Evolutionary conservation across 2,329 filamentous ascomycete species (phyloP).

Genomic region (Orbilia blumenaviensis): DNA sequence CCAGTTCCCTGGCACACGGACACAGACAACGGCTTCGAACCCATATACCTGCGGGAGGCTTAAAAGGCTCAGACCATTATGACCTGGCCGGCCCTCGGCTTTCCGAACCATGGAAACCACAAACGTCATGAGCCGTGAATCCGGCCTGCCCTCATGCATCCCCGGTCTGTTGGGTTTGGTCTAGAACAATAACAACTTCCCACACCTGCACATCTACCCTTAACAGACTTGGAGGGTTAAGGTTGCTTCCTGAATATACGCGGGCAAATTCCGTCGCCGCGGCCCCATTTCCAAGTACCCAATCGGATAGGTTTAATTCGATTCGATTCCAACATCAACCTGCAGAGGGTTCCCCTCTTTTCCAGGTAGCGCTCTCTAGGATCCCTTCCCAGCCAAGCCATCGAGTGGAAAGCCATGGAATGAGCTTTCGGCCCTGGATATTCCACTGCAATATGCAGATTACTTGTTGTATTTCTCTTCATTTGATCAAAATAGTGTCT

Average conservation of each 20-base stretch:
- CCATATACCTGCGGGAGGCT: not conserved
- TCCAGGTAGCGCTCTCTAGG: not conserved
- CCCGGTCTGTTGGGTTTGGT: not conserved
- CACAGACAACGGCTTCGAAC: not conserved
- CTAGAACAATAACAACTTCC: constrained; percentile 7
- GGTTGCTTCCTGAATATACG: not conserved
- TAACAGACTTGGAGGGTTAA: not conserved
- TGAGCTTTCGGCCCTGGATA: not conserved
- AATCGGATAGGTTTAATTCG: constrained; percentile 19
- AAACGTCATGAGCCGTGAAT: not conserved
- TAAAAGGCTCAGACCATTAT: constrained; percentile 7
- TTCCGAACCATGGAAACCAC: not conserved
- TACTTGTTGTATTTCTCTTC: not conserved
- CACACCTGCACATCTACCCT: too few relatives aligned
- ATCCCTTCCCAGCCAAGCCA: not conserved
- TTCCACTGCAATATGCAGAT: not conserved
- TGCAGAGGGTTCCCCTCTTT: constrained; percentile 1
- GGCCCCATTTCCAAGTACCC: not conserved
- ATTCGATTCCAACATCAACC: constrained; percentile 14
- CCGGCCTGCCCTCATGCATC: not conserved
- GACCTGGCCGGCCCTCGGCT: not conserved
- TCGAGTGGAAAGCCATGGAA: constrained; percentile 1
- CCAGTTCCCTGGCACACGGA: not conserved
- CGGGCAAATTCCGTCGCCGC: not conserved
- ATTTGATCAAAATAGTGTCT: not conserved